Evolutionary conservation across 768 basidiomycete genomes (phyloP).

Genomic region (Tylopilus balloui): DNA sequence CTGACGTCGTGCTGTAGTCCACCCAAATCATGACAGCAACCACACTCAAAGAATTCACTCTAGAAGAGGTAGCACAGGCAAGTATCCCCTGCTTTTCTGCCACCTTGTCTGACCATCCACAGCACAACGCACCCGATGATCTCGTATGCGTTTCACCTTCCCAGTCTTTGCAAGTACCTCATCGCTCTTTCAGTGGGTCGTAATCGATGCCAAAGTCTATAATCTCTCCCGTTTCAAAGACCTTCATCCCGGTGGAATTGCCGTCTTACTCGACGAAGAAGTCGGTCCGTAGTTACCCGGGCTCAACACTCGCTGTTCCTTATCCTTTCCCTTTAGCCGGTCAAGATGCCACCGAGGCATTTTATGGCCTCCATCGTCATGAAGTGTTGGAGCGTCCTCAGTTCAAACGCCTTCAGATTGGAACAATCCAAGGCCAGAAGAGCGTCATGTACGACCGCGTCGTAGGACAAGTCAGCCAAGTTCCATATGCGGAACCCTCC

Average conservation of each 20-base stretch:
- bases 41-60: slow-evolving; percentile 43
- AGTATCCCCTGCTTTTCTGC: slow-evolving; percentile 4
- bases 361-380: slow-evolving; percentile 84
- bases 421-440: slow-evolving; percentile 62
- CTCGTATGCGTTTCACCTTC: slow-evolving; percentile 41
- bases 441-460: slow-evolving; percentile 46
- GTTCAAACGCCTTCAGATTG: slow-evolving; percentile 69
- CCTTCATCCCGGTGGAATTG: slow-evolving; percentile 79
- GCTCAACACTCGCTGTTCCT: not conserved
- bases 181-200: slow-evolving; percentile 56
- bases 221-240: slow-evolving; percentile 75
- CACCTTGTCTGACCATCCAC: not conserved
- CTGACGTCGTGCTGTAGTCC: not conserved
- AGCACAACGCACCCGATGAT: slow-evolving; percentile 79
- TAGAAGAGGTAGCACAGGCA: slow-evolving; percentile 58
- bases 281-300: slow-evolving; percentile 50
- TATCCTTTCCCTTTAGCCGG: slow-evolving; percentile 48
- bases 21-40: slow-evolving; percentile 33
- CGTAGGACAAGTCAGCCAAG: slow-evolving; percentile 58
- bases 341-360: slow-evolving; percentile 81
- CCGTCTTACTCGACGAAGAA: slow-evolving; percentile 73
- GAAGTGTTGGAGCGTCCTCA: slow-evolving; percentile 78
- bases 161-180: not conserved
- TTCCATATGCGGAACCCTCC: slow-evolving; percentile 87
- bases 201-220: slow-evolving; percentile 81